Evolutionary conservation across 2,329 filamentous ascomycete species (phyloP), one percentile per base, ranked within the genome.

Genomic region (Domatiomyces globalis): DNA sequence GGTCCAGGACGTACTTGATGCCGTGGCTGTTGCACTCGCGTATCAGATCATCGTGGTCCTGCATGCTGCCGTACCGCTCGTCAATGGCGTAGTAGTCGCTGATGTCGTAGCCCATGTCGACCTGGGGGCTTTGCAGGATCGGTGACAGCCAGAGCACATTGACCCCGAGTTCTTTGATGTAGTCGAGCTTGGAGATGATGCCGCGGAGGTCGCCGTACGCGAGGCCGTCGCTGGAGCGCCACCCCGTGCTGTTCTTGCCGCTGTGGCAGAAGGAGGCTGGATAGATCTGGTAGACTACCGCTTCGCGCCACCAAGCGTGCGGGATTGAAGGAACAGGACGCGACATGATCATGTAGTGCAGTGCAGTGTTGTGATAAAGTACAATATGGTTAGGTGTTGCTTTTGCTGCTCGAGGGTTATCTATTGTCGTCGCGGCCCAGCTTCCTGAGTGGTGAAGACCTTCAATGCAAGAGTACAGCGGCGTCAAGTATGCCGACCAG

Each of bases 101-200:
- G 46, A 84, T 78, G 61, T 84, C 83, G 60, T 85, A 85, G 29
- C 80, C 81, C 81, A 84, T 83, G 59, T 85, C 81, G 4, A 78
- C 68, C 60, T 83, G 78, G 0, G 82, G 82, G 5, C 73, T 77
- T 55, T 80, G 75, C 58, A 78, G 80, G 63, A 84, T 79, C 10
- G 83, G 83, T 46, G 76, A 84, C 1, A 81, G 66, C 82, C 83
- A 86, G 45, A 86, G 70, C 6, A 80, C 73, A 59, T 85, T 76
- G 9, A 82, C 69, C 0, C 81, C 81, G 0, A 86, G 66, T 1
- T 68, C 65, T 61, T 78, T 70, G 45, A 84, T 71, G 62, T 84
- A 83, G 58, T 78, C 71, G 0, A 85, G 69, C 55, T 80, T 78
- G 43, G 74, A 74, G 12, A 76, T 75, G 51, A 84, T 78, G 17